These are phyloP conservation scores for Aureobasidium sp. DNA, from an alignment of 2,329 filamentous ascomycete genomes.

Conservation along the genomic window DNA sequence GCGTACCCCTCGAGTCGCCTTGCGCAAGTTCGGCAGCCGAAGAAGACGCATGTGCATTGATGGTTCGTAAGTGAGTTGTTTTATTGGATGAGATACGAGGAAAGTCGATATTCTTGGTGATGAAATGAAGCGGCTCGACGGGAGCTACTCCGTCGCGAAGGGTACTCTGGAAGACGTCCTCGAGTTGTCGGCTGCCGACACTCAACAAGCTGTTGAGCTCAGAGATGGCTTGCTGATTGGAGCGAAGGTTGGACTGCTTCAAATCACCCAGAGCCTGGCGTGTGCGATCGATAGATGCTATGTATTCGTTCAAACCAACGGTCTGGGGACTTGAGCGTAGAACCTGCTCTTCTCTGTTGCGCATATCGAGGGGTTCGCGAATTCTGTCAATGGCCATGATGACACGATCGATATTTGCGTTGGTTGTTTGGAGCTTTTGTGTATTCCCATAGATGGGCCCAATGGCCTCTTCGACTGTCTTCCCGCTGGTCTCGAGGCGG, in stretches of 20 bases:
- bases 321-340: constrained; percentile 73
- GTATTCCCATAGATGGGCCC: constrained; percentile 91
- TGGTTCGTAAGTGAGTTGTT: constrained; percentile 66
- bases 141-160: constrained; percentile 71
- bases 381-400: constrained; percentile 82
- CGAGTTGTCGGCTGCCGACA: constrained; percentile 73
- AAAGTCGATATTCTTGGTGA: constrained; percentile 74
- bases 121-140: constrained; percentile 83
- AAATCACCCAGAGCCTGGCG: constrained; percentile 79
- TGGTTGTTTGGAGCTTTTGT: constrained; percentile 77
- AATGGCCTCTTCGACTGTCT: constrained; percentile 84
- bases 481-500: constrained; percentile 78
- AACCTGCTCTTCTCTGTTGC: constrained; percentile 84
- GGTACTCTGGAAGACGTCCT: constrained; percentile 73
- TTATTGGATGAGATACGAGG: constrained; percentile 72
- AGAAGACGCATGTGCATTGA: constrained; percentile 51
- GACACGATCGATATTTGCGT: constrained; percentile 80
- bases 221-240: constrained; percentile 81
- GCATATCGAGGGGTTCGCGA: constrained; percentile 84
- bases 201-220: constrained; percentile 73
- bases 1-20: constrained; percentile 48
- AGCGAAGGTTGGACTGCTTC: constrained; percentile 80
- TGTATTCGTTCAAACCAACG: constrained; percentile 74
- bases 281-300: constrained; percentile 82
- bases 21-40: constrained; percentile 20